Percentiles rank a stretch among this genome's conserved stretches.
Conservation (phyloP, 164 flowering plant species). For the Vitis vinifera region DNA sequence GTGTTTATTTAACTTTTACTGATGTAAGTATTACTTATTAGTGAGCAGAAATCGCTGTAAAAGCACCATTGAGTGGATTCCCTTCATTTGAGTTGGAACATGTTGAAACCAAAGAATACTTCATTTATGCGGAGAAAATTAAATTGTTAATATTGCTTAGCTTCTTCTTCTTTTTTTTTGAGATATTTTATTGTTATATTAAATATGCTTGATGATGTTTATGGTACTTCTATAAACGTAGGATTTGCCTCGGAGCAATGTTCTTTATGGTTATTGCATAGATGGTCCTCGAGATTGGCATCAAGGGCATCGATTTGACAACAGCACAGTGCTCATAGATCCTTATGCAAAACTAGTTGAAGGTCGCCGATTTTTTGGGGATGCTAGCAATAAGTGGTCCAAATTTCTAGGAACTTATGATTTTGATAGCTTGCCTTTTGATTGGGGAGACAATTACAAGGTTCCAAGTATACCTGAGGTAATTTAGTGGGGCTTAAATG, state of each 20-base stretch:
- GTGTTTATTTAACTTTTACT: no score
- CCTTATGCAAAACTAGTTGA: constrained; percentile 92
- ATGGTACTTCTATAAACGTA: constrained; percentile 20
- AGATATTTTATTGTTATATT: neutral
- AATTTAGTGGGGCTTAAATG: constrained; percentile 4
- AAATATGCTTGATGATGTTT: neutral
- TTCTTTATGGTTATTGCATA: constrained; percentile 85
- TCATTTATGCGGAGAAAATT: no score
- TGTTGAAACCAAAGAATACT: no score
- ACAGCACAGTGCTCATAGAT: constrained; percentile 66
- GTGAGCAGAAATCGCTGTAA: no score
- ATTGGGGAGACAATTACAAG: constrained; percentile 83
- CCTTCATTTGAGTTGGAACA: no score
- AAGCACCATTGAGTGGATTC: no score
- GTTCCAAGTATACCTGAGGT: constrained; percentile 94
- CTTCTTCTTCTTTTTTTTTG: no score
- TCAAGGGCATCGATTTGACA: constrained; percentile 93
- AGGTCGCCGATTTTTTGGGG: constrained; percentile 84
- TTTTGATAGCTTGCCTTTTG: constrained; percentile 70
- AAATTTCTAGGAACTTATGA: constrained; percentile 83
- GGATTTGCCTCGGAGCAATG: constrained; percentile 74
- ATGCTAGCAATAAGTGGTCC: constrained; percentile 48
- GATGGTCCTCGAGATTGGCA: constrained; percentile 85
- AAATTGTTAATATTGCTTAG: no score
- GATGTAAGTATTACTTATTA: no score